Conservation (phyloP, 306 rosid species). For the Trifolium fragiferum region DNA sequence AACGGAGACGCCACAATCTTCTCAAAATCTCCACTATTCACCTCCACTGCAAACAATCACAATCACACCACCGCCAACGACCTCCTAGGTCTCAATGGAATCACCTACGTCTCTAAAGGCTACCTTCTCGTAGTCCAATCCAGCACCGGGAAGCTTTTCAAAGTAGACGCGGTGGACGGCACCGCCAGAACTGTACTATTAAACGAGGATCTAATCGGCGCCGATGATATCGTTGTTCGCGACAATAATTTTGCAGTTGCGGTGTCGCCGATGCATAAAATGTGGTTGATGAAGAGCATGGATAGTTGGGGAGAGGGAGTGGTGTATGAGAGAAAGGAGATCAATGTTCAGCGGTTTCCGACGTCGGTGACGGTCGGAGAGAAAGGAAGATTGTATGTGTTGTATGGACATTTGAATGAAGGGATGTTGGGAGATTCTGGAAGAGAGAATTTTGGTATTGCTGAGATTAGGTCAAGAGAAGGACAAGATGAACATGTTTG, state of each 20-base stretch:
- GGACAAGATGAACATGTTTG: slow-evolving; percentile 60
- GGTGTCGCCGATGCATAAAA: slow-evolving; percentile 46
- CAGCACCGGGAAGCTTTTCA: slow-evolving; percentile 76
- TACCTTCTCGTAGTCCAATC: slow-evolving; percentile 82
- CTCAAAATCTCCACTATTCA: slow-evolving; percentile 57
- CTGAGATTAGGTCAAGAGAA: slow-evolving; percentile 67
- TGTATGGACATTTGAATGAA: slow-evolving; percentile 73
- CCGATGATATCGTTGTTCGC: slow-evolving; percentile 61
- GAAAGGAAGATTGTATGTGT: slow-evolving; percentile 64
- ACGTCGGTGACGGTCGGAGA: slow-evolving; percentile 60
- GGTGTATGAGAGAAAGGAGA: slow-evolving; percentile 60
- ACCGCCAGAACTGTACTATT: slow-evolving; percentile 59
- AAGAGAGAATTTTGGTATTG: slow-evolving; percentile 69
- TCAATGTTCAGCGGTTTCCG: slow-evolving; percentile 57
- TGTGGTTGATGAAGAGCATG: slow-evolving; percentile 75
- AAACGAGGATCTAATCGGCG: slow-evolving; percentile 56
- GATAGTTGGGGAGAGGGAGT: slow-evolving; percentile 75
- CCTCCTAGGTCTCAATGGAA: slow-evolving; percentile 67
- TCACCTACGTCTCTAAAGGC: slow-evolving; percentile 76
- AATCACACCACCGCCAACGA: slow-evolving; percentile 32
- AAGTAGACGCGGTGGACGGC: slow-evolving; percentile 69
- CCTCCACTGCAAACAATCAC: slow-evolving; percentile 2
- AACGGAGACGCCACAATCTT: slow-evolving; percentile 63
- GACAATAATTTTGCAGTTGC: slow-evolving; percentile 64
- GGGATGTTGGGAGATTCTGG: slow-evolving; percentile 42